Percentiles rank a stretch among this genome's conserved stretches.
Evolutionary conservation across 352 stramenopile genomes (phyloP).

Genomic region (Phytophthora sp.): DNA sequence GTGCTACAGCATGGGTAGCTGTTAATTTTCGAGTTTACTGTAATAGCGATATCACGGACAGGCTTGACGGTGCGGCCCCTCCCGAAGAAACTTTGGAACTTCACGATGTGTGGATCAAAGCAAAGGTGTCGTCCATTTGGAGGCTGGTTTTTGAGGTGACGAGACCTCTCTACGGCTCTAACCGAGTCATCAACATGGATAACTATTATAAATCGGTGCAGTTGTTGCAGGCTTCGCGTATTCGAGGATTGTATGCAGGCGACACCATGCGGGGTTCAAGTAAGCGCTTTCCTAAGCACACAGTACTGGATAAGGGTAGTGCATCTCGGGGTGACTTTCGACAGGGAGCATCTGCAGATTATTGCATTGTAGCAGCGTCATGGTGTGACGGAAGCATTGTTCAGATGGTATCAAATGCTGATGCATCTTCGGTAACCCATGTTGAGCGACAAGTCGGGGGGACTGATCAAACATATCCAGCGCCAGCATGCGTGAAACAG

Average conservation of each 20-base stretch:
- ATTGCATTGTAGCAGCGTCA: neutral
- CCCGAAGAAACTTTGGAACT: neutral
- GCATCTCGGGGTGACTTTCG: neutral
- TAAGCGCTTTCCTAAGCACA: neutral
- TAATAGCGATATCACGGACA: neutral
- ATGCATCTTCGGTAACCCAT: neutral
- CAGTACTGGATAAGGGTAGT: neutral
- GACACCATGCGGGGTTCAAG: neutral
- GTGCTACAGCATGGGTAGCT: neutral
- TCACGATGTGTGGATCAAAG: too few relatives aligned
- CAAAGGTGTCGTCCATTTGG: neutral
- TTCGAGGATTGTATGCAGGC: neutral
- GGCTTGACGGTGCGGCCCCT: neutral
- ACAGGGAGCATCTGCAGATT: neutral
- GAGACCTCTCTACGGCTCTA: too few relatives aligned
- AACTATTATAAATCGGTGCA: neutral
- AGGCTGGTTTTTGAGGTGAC: neutral
- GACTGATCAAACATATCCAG: neutral
- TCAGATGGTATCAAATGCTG: neutral
- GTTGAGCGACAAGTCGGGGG: too few relatives aligned
- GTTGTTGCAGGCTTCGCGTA: neutral
- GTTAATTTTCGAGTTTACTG: neutral
- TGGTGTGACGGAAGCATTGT: neutral
- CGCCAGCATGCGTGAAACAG: neutral
- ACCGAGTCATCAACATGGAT: neutral